Evolutionary conservation across 345 rosid species (phyloP).

Genomic region (Eucalyptus melliodora): DNA sequence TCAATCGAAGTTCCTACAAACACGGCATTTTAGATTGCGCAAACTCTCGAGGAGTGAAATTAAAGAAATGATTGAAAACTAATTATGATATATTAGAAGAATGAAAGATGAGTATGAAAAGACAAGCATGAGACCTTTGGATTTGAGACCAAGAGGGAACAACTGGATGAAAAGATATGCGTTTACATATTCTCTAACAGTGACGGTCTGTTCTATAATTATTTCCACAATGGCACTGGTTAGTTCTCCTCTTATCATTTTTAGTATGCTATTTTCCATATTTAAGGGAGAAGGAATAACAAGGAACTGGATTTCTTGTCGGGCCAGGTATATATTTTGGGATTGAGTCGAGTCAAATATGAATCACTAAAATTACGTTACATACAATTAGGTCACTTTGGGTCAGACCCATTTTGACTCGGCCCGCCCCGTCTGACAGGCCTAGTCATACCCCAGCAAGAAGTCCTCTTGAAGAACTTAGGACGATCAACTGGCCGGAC

Average conservation of each 20-base stretch:
- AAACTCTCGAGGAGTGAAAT: background rate
- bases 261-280: background rate
- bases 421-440: background rate
- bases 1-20: background rate
- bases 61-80: background rate
- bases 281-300: background rate
- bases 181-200: no score
- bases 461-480: background rate
- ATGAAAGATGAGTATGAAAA: background rate
- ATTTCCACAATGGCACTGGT: accelerated
- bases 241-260: background rate
- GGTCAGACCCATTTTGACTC: background rate
- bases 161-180: background rate
- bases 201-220: accelerated
- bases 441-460: background rate
- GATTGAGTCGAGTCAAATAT: background rate
- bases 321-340: accelerated
- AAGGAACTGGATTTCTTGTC: accelerated
- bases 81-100: background rate
- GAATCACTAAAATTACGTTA: accelerated
- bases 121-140: background rate
- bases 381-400: background rate
- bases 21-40: background rate
- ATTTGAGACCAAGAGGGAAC: background rate
- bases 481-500: accelerated